Conservation (phyloP, 164 flowering plant species). For the Sextonia rubra region DNA sequence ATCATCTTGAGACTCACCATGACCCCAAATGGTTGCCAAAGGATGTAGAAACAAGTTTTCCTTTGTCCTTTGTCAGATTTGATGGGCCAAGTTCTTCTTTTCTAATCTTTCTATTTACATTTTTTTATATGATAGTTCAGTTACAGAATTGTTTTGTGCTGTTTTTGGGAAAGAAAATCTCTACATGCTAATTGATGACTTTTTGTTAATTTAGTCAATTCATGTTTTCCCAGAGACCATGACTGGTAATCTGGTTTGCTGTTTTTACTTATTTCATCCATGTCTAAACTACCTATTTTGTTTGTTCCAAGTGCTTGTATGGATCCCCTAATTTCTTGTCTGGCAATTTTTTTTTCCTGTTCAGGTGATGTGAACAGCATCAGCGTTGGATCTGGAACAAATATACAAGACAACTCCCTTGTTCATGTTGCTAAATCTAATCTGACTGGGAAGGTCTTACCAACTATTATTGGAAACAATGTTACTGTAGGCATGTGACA, state of each 20-base stretch:
- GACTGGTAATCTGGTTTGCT: neutral
- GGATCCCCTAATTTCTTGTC: neutral
- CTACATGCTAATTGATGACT: no score
- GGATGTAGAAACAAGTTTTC: neutral
- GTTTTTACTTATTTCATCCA: neutral
- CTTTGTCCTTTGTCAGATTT: neutral
- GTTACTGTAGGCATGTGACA: slow-evolving; percentile 74
- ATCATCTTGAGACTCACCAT: neutral
- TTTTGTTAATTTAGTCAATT: neutral
- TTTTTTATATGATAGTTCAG: neutral
- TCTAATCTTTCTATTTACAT: neutral
- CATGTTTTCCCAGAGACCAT: neutral
- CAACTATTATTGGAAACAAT: slow-evolving; percentile 82
- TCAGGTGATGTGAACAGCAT: slow-evolving; percentile 86
- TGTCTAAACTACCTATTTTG: neutral
- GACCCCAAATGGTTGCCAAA: neutral
- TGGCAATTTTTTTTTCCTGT: neutral
- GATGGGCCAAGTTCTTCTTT: neutral
- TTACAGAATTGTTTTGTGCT: no score
- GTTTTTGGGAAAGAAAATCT: no score
- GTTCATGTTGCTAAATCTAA: slow-evolving; percentile 93
- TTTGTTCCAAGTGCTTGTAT: neutral
- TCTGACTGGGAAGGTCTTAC: slow-evolving; percentile 80
- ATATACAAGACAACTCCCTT: slow-evolving; percentile 88
- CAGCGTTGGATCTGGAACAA: slow-evolving; percentile 77